Base-by-base conservation (phyloP, 2,329 filamentous ascomycete genomes). In the Epichloe gansuensis region DNA sequence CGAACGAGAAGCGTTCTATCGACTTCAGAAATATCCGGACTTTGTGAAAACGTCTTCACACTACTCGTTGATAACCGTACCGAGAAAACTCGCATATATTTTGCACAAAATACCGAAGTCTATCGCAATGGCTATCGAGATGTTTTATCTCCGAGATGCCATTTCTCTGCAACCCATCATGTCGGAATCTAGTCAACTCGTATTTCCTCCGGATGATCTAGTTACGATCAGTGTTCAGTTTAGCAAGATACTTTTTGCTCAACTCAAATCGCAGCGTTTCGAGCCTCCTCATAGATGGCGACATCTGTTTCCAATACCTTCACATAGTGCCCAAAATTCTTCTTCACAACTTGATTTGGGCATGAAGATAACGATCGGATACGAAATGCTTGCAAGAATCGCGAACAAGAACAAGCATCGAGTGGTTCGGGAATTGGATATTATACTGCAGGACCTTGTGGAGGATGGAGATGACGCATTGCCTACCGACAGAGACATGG, bases 111-210 rank as follows among this genome's bases (percentile, higher is more conserved):
- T 83, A 23, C 87, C 90, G 0, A 78, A 82, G 15, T 82, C 86
- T 54, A 82, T 97, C 53, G 84, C 89, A 2, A 82, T 89, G 0
- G 89, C 89, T 1, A 80, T 91, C 3, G 94, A 98, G 66, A 82
- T 86, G 1, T 97, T 98, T 67, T 97, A 97, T 65, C 76, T 95
- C 13, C 82, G 93, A 55, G 90, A 97, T 61, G 84, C 89, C 0
- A 75, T 89, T 53, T 76, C 84, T 0, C 68, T 96, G 43, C 84
- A 84, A 51, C 79, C 82, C 1, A 71, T 95, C 3, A 71, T 82
- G 51, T 75, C 76, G 2, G 71, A 77, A 36, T 66, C 77, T 0
- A 69, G 66, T 0, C 66, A 70, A 0, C 72, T 89, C 2, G 63
- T 67, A 2, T 95, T 98, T 60, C 76, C 82, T 3, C 89, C 89